Evolutionary conservation across 352 stramenopile species (phyloP).

Genomic region (Globisporangium echinulatum): DNA sequence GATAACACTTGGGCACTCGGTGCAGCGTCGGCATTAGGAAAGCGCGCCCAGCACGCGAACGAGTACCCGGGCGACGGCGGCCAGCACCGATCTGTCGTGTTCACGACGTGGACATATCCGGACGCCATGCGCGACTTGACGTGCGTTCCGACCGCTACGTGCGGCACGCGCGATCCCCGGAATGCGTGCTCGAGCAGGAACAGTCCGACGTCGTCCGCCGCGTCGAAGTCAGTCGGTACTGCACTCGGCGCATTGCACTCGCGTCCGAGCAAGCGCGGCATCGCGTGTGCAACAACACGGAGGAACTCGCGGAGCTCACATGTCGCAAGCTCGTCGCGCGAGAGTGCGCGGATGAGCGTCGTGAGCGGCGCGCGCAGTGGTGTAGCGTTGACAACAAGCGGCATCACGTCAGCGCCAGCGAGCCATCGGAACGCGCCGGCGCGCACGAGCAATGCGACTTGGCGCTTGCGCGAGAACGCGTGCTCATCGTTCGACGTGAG

Average conservation of each 20-base stretch:
- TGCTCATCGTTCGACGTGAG: constrained; percentile 36
- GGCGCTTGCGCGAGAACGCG: constrained; percentile 39
- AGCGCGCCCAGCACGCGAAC: constrained; percentile 67
- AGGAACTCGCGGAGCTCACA: constrained; percentile 47
- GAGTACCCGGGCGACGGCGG: constrained; percentile 68
- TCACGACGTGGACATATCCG: constrained; percentile 62
- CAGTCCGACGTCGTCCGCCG: constrained; percentile 22
- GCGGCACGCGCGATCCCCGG: constrained; percentile 35
- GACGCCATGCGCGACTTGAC: constrained; percentile 41
- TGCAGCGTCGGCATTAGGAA: constrained; percentile 18
- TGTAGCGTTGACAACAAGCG: constrained; percentile 26
- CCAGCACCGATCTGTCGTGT: constrained; percentile 52
- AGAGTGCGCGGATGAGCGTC: constrained; percentile 36
- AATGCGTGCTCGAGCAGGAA: constrained; percentile 34
- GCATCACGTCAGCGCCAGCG: constrained; percentile 25
- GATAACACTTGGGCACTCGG: too few species aligned
- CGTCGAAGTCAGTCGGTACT: neutral
- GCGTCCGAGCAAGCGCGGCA: constrained; percentile 38
- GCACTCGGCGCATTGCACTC: neutral
- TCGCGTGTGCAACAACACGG: constrained; percentile 38
- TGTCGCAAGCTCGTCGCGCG: constrained; percentile 41
- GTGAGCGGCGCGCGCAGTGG: constrained; percentile 28
- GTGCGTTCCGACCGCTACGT: constrained; percentile 50
- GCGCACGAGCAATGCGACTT: constrained; percentile 35
- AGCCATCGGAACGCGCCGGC: constrained; percentile 60